Percentiles rank a stretch among this genome's conserved stretches.
Evolutionary conservation across 257 asterid species (phyloP).

Genomic region (Scutellaria barbata): DNA sequence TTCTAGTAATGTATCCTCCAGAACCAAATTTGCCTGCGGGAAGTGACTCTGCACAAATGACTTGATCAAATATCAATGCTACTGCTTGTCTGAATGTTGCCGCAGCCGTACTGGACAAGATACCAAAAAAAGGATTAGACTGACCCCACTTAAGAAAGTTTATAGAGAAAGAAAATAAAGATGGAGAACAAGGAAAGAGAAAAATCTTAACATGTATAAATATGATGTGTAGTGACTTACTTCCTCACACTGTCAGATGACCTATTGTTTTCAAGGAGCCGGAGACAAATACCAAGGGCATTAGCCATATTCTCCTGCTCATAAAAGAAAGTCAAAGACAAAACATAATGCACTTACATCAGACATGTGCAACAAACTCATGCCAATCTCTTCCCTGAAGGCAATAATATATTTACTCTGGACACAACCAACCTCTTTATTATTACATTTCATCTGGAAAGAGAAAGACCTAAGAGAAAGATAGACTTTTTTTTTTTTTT

Average conservation of each 20-base stretch:
- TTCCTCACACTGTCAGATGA: slow-evolving; percentile 97
- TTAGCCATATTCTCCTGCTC: slow-evolving; percentile 84
- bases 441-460: slow-evolving; percentile 17
- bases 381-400: neutral
- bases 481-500: no score
- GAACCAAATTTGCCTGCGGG: slow-evolving; percentile 86
- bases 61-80: slow-evolving; percentile 93
- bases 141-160: slow-evolving; percentile 28
- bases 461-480: no score
- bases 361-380: slow-evolving; percentile 25
- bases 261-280: slow-evolving; percentile 87
- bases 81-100: slow-evolving; percentile 99
- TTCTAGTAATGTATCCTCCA: slow-evolving; percentile 80
- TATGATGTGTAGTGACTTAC: slow-evolving; percentile 55
- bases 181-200: slow-evolving; percentile 22
- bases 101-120: slow-evolving; percentile 92
- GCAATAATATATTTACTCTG: neutral
- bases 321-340: slow-evolving; percentile 37
- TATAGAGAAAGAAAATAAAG: slow-evolving; percentile 18
- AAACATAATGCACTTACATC: slow-evolving; percentile 35
- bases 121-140: slow-evolving; percentile 33
- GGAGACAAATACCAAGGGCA: slow-evolving; percentile 95
- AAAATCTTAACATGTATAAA: slow-evolving; percentile 18
- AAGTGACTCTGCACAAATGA: slow-evolving; percentile 79
- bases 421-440: slow-evolving; percentile 19